Conservation (phyloP, 2,329 filamentous ascomycete genomes). For the Colletotrichum sp. region DNA sequence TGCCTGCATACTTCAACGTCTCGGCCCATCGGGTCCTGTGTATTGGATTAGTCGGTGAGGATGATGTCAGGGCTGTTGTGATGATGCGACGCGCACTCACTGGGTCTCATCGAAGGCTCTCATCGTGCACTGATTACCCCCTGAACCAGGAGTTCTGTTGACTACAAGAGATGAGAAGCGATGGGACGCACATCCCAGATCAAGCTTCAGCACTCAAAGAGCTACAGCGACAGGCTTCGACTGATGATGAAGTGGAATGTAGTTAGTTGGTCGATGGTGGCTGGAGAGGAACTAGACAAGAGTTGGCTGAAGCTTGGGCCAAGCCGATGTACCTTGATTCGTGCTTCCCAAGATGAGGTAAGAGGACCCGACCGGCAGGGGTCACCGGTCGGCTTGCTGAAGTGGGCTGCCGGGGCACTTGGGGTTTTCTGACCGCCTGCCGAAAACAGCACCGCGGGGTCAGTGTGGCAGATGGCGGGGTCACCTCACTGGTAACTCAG, state of each 20-base stretch:
- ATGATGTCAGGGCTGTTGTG: slow-evolving; percentile 23
- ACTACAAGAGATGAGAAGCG: not conserved
- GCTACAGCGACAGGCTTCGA: not conserved
- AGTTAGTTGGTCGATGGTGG: slow-evolving; percentile 6
- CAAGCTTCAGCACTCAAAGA: not conserved
- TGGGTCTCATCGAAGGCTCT: slow-evolving; percentile 16
- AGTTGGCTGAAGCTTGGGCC: slow-evolving; percentile 11
- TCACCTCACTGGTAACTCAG: not conserved
- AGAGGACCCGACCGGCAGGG: not conserved
- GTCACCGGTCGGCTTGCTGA: not conserved
- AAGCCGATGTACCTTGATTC: not conserved
- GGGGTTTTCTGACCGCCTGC: slow-evolving; percentile 5
- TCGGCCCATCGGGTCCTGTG: slow-evolving; percentile 71
- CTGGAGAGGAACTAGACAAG: slow-evolving; percentile 8
- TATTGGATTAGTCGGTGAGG: slow-evolving; percentile 5
- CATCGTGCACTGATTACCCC: slow-evolving; percentile 1
- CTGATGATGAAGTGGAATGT: not conserved
- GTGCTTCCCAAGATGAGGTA: slow-evolving; percentile 6
- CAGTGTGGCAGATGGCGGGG: not conserved
- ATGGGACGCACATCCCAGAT: not conserved
- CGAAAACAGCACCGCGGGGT: slow-evolving; percentile 4
- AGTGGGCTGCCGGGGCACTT: not conserved
- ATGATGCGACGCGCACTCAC: slow-evolving; percentile 8
- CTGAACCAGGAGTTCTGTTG: not conserved
- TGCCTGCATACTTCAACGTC: slow-evolving; percentile 62